These are phyloP conservation scores for Malassezia pachydermatis DNA, from an alignment of 1,284 basidiomycete species.

Conservation along the genomic window DNA sequence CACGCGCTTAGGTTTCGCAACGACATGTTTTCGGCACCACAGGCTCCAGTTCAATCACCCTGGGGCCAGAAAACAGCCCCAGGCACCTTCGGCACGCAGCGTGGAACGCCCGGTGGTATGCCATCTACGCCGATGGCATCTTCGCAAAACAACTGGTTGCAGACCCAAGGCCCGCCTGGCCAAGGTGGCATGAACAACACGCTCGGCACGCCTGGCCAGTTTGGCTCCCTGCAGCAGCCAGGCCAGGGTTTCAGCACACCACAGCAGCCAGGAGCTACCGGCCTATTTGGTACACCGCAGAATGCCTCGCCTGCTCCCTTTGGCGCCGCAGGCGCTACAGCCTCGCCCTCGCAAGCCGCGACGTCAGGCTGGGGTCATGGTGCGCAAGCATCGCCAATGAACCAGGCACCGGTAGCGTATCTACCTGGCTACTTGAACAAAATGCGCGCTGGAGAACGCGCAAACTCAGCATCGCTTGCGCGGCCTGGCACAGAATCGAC, in stretches of 20 bases:
- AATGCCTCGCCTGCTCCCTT: not conserved
- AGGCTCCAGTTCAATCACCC: slow-evolving; percentile 7
- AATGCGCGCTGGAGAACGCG: slow-evolving; percentile 6
- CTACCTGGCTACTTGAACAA: slow-evolving; percentile 17
- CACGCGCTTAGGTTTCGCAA: too few species aligned
- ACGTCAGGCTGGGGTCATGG: not conserved
- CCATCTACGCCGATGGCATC: not conserved
- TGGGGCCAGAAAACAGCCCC: slow-evolving; percentile 5
- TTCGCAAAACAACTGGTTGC: not conserved
- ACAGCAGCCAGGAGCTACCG: not conserved
- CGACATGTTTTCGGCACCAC: slow-evolving; percentile 14
- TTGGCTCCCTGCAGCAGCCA: not conserved
- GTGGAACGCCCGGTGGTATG: not conserved
- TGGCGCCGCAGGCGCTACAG: too few species aligned
- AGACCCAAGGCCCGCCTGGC: slow-evolving; percentile 4
- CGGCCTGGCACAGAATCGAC: slow-evolving; percentile 3
- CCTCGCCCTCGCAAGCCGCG: not conserved
- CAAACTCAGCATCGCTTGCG: not conserved
- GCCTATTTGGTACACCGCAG: not conserved
- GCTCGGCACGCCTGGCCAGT: slow-evolving; percentile 7
- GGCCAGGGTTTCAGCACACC: not conserved
- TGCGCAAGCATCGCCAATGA: slow-evolving; percentile 12
- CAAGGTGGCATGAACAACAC: not conserved
- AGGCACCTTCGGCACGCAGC: not conserved
- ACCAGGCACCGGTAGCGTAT: slow-evolving; percentile 17